phyloP scores from a whole-genome alignment of 768 basidiomycete genomes.

The Boletus rubroflammeus region DNA sequence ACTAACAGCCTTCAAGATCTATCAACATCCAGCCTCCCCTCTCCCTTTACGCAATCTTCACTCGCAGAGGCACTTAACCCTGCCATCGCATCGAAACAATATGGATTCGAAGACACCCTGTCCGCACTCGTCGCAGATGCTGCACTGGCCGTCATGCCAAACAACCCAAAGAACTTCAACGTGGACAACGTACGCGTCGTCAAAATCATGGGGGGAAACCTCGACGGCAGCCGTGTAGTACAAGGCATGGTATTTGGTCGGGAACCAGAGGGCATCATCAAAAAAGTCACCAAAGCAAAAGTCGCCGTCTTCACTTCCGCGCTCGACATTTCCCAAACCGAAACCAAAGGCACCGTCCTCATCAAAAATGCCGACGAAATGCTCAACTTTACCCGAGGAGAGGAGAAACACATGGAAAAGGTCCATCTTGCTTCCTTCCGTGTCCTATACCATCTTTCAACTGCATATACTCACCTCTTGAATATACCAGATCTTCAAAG shows the following conservation, averaged over 20 bases:
- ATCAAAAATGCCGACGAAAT: conserved; percentile 95
- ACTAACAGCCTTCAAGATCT: conserved; percentile 47
- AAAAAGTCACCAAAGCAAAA: conserved; percentile 82
- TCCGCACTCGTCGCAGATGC: conserved; percentile 89
- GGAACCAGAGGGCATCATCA: conserved; percentile 88
- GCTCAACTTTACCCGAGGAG: conserved; percentile 93
- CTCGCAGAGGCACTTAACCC: conserved; percentile 81
- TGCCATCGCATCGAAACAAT: conserved; percentile 95
- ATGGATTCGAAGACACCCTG: conserved; percentile 84
- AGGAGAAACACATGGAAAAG: conserved; percentile 96
- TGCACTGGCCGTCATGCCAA: conserved; percentile 86
- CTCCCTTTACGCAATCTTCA: conserved; percentile 63
- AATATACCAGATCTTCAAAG: conserved; percentile 82
- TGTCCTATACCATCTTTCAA: neutral
- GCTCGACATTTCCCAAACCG: conserved; percentile 92
- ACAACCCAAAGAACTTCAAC: conserved; percentile 88
- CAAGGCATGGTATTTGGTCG: conserved; percentile 98
- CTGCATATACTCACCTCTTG: neutral
- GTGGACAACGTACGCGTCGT: conserved; percentile 98
- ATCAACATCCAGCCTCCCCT: conserved; percentile 64
- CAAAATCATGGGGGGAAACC: conserved; percentile 94
- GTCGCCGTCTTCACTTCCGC: conserved; percentile 95
- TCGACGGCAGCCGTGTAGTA: conserved; percentile 83
- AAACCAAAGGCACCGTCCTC: conserved; percentile 97
- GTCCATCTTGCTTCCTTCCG: conserved; percentile 26